phyloP scores from a whole-genome alignment of 257 asterid genomes.

The Solanum habrochaites region DNA sequence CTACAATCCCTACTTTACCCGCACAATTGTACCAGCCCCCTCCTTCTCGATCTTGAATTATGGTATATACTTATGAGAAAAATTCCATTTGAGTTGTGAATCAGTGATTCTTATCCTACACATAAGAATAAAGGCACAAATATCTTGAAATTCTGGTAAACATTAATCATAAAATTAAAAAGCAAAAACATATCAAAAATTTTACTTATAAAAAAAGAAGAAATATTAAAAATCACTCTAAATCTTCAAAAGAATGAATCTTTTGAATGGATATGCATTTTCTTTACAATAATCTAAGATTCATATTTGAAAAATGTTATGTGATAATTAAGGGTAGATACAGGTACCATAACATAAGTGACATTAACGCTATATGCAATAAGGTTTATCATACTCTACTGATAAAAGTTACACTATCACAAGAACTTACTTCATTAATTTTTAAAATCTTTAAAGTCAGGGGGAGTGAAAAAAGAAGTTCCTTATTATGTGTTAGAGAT shows the following conservation, averaged over 20 bases:
- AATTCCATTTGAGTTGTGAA: background rate
- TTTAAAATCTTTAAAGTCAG: background rate
- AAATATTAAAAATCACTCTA: background rate
- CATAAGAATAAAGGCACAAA: background rate
- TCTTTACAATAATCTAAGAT: background rate
- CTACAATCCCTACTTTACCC: background rate
- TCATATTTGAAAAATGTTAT: background rate
- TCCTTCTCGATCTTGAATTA: background rate
- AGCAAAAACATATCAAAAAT: background rate
- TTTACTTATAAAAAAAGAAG: no score
- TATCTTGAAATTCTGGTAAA: background rate
- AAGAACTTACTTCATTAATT: background rate
- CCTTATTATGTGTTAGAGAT: background rate
- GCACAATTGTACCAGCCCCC: background rate
- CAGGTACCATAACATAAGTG: background rate
- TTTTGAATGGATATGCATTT: background rate
- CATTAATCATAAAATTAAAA: background rate
- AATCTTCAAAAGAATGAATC: no score
- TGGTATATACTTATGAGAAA: background rate
- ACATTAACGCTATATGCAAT: background rate
- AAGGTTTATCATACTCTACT: no score
- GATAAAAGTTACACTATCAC: background rate
- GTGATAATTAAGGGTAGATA: background rate
- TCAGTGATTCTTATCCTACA: background rate
- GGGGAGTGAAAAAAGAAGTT: background rate